Evolutionary conservation across 169 alveolate species (phyloP), one percentile per base, ranked within the genome.

Genomic region (Plasmodium billcollinsi): DNA sequence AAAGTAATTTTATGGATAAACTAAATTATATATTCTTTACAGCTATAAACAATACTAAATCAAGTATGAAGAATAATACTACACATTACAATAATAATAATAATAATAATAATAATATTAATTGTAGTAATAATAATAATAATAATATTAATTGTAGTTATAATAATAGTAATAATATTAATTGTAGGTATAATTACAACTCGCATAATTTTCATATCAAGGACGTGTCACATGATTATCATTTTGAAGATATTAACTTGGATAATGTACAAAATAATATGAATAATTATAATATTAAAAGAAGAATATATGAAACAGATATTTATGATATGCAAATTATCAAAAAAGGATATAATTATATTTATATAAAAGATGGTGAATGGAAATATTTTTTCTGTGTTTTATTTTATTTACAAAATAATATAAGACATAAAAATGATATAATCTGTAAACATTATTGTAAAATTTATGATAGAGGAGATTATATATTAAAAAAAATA

Each of bases 341-440:
- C 2, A 78, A 78, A 70, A 78, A 39, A 45, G 89, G 89, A 15
- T 66, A 78, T 54, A 15, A 26, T 11, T 54, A 33, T 33, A 15
- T 78, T 4, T 66, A 33, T 70, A 52, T 78, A 8, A 11, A 43
- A 20, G 67, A 45, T 3, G 72, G 18, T 2, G 45, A 54, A 12
- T 78, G 89, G 89, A 70, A 78, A 29, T 0, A 26, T n/a, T 78
- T 26, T 45, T 78, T 39, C 49, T 78, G 89, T 66, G 65, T 66
- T 45, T 14, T 78, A 29, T 78, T 78, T 24, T 39, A 50, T 33
- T 43, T 78, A 29, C 65, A 78, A 0, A 78, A 20, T 45, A 78
- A 66, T 58, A 12, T 39, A 9, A 39, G n/a, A 9, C 43, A 29
- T 58, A 78, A 78, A 33, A 67, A 66, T 24, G 50, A 78, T 24